These are phyloP conservation scores for Penicillium pulvis DNA, from an alignment of 495 filamentous ascomycete species.

Conservation along the genomic window DNA sequence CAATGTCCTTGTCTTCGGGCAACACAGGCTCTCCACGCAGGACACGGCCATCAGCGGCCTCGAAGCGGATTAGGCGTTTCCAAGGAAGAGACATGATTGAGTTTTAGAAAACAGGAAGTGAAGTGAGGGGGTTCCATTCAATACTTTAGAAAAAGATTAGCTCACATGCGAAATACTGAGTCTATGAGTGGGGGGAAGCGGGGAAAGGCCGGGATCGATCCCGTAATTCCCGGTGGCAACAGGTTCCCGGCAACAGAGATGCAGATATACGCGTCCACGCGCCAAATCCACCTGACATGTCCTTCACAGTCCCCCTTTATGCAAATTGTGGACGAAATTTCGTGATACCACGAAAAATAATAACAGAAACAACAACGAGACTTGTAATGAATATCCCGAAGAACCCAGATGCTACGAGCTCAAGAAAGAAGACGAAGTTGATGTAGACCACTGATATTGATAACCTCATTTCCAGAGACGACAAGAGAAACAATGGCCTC, in stretches of 20 bases:
- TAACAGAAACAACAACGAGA: no score
- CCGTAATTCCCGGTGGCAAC: background rate
- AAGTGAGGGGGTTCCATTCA: background rate
- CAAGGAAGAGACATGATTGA: conserved; percentile 31
- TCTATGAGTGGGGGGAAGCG: background rate
- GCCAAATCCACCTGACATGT: no score
- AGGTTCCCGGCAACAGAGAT: background rate
- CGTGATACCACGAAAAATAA: no score
- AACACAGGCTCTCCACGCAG: conserved; percentile 53
- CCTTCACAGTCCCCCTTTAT: no score
- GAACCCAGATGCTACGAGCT: no score
- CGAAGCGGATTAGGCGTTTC: conserved; percentile 54
- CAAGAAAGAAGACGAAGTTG: no score
- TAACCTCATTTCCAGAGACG: no score
- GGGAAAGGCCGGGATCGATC: background rate
- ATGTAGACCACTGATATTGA: no score
- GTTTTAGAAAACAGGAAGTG: background rate
- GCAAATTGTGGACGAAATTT: no score
- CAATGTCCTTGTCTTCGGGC: conserved; percentile 33
- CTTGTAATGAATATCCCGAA: no score
- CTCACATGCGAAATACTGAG: background rate
- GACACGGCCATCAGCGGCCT: conserved; percentile 43
- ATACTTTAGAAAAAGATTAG: background rate
- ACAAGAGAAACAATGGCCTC: no score
- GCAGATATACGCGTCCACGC: background rate